Evolutionary conservation across 345 rosid species (phyloP).

Genomic region (Camelina laxa): DNA sequence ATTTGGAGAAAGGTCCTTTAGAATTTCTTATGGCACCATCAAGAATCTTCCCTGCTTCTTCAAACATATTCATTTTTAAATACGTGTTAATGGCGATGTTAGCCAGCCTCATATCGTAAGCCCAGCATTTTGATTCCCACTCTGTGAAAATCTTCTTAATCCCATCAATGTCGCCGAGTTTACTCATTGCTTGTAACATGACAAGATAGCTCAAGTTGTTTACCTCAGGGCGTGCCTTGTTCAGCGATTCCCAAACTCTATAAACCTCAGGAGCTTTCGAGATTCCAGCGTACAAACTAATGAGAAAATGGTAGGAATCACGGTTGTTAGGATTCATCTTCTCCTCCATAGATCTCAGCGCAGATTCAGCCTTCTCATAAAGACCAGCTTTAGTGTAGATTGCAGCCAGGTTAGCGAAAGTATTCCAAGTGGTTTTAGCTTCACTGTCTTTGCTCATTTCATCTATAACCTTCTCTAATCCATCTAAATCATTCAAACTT

Average conservation of each 20-base stretch:
- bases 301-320: constrained; percentile 70
- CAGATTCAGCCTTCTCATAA: constrained; percentile 66
- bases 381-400: constrained; percentile 66
- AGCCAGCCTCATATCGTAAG: constrained; percentile 69
- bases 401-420: constrained; percentile 60
- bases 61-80: constrained; percentile 53
- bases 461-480: constrained; percentile 39
- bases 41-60: constrained; percentile 60
- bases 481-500: constrained; percentile 52
- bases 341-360: constrained; percentile 65
- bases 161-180: constrained; percentile 61
- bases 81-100: constrained; percentile 54
- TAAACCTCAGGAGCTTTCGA: constrained; percentile 58
- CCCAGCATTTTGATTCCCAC: constrained; percentile 62
- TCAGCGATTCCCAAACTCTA: constrained; percentile 65
- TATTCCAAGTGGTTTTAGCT: constrained; percentile 53
- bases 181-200: constrained; percentile 65
- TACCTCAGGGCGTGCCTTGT: constrained; percentile 45
- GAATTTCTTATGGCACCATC: constrained; percentile 47
- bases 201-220: constrained; percentile 61
- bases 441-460: constrained; percentile 50
- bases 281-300: constrained; percentile 63
- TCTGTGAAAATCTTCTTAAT: constrained; percentile 59
- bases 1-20: constrained; percentile 48
- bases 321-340: constrained; percentile 51